Base-by-base conservation (phyloP, 164 flowering plant species). In the Nelumbo lutea region DNA sequence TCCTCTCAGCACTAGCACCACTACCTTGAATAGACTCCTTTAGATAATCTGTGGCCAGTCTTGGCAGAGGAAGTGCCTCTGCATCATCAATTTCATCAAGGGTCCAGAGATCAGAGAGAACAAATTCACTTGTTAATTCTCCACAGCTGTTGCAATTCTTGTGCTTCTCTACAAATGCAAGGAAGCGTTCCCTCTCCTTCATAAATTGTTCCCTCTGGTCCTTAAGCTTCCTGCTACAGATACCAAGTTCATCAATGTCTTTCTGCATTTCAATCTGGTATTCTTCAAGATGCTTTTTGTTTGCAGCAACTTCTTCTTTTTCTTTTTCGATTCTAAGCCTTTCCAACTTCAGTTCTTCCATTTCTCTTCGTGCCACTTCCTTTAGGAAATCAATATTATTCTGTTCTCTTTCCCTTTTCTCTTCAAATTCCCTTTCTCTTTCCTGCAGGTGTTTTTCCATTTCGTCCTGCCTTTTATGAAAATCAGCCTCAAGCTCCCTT, bases 121-220 rank as follows among this genome's bases (percentile, higher is more conserved):
- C 75, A 75, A 82, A 83, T n/a, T 83, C 86, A 45, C 81, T 77
- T 0, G 78, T 76, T 7, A 73, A 42, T 48, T 79, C 88, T 41
- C 90, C 90, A 81, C 97, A 90, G 44, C 65, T 76, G 43, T 74
- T 72, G 76, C 97, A 90, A 62, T 73, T 74, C 76, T 81, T 90
- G 48, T 77, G 78, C 77, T 78, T 87, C 76, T 86, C 91, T 47
- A 90, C 78, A 76, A 82, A 75, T 42, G 79, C 71, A 73, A 81
- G 73, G 70, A 90, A 85, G 5, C 68, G 73, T 11, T 46, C 68
- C 65, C 84, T 85, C 73, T 88, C 88, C 72, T 73, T 77, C 6
- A 80, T 66, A 59, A 88, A 79, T 41, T 77, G 77, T 71, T 89
- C 85, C 42, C 95, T 61, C 65, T 87, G 89, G 14, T 74, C 71